These are phyloP conservation scores for Opeltia flavorubescens DNA, from an alignment of 495 filamentous ascomycete species.

Conservation along the genomic window DNA sequence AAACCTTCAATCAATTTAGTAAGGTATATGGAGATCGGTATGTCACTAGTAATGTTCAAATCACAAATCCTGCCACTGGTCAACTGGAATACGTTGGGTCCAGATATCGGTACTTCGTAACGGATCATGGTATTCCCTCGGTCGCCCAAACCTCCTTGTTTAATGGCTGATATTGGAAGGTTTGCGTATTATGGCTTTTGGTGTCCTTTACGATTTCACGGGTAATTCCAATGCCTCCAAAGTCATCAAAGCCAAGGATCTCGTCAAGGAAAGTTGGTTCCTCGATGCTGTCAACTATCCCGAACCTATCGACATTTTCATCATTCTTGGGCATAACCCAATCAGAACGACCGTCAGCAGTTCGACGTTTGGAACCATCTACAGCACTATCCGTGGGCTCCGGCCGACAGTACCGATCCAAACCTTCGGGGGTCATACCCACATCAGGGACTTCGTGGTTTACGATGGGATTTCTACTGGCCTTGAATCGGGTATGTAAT, in stretches of 20 bases:
- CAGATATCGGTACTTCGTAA: conserved; percentile 25
- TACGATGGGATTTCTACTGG: conserved; percentile 24
- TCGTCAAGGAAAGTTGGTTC: conserved; percentile 26
- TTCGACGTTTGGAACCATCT: conserved; percentile 21
- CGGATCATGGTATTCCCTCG: conserved; percentile 13
- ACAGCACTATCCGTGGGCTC: conserved; percentile 20
- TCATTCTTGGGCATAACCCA: conserved; percentile 27
- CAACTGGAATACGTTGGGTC: conserved; percentile 22
- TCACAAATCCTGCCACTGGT: conserved; percentile 16
- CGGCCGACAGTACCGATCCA: conserved; percentile 24
- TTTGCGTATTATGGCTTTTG: conserved; percentile 27
- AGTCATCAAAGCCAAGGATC: conserved; percentile 17
- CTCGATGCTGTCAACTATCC: conserved; percentile 20
- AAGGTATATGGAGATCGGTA: conserved; percentile 26
- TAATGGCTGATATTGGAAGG: conserved; percentile 4
- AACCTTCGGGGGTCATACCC: conserved; percentile 28
- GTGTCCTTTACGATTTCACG: conserved; percentile 24
- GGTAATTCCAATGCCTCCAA: conserved; percentile 21
- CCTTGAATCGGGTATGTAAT: conserved; percentile 18
- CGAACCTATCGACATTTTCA: conserved; percentile 24
- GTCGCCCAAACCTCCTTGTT: conserved; percentile 12
- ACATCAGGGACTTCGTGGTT: conserved; percentile 24
- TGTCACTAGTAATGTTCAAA: conserved; percentile 29
- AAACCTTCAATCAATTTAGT: conserved; percentile 22
- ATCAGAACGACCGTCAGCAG: conserved; percentile 9